Conservation (phyloP, 164 flowering plant species). For the Annona cherimola region DNA sequence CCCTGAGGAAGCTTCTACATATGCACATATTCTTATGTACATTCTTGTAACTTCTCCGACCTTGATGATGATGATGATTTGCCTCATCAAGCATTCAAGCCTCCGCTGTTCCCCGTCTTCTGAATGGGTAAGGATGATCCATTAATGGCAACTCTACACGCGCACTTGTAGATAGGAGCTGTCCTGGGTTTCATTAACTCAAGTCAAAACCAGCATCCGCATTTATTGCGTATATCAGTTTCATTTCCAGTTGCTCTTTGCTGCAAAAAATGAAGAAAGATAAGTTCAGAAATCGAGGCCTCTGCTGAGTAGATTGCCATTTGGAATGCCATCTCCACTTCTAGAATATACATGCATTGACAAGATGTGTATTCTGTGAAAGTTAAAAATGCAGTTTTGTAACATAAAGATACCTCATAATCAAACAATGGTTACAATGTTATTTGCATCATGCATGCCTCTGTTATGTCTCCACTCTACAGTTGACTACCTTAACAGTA, state of each 20-base stretch:
- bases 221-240: constrained; percentile 77
- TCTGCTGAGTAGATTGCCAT: no score
- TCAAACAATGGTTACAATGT: no score
- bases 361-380: no score
- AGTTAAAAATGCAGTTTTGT: no score
- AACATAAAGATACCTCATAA: no score
- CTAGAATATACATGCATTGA: no score
- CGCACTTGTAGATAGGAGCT: neutral
- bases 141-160: neutral
- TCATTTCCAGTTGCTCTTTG: constrained; percentile 81
- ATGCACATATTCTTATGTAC: neutral
- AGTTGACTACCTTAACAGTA: no score
- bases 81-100: neutral
- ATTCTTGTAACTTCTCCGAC: neutral
- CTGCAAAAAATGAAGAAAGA: constrained; percentile 32
- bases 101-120: neutral
- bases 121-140: neutral
- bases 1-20: neutral
- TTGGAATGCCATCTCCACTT: no score
- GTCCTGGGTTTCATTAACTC: constrained; percentile 36
- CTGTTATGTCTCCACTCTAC: no score
- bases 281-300: no score
- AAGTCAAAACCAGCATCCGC: constrained; percentile 97
- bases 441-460: no score
- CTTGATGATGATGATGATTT: neutral